These are phyloP conservation scores for Capronia americana DNA, from an alignment of 2,329 filamentous ascomycete species.

Conservation along the genomic window DNA sequence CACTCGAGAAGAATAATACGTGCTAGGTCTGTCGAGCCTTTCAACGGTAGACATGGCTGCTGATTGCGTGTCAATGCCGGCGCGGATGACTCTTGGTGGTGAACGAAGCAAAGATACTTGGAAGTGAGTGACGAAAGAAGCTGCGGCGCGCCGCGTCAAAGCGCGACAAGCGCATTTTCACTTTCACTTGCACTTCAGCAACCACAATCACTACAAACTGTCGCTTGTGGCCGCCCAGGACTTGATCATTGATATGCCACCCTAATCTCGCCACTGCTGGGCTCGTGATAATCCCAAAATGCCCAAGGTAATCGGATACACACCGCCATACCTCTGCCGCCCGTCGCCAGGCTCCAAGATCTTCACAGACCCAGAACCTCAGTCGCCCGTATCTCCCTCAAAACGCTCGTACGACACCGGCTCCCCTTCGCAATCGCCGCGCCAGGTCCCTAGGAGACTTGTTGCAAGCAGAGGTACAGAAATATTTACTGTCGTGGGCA, in stretches of 20 bases:
- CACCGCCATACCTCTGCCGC: slow-evolving; percentile 83
- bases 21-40: slow-evolving; percentile 89
- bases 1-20: slow-evolving; percentile 87
- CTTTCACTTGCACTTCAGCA: slow-evolving; percentile 4
- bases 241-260: background rate
- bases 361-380: slow-evolving; percentile 65
- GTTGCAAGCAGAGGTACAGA: slow-evolving; percentile 85
- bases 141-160: slow-evolving; percentile 17
- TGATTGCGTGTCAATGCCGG: slow-evolving; percentile 1
- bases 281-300: slow-evolving; percentile 58
- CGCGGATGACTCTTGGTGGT: slow-evolving; percentile 2
- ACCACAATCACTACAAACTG: background rate
- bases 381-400: slow-evolving; percentile 48
- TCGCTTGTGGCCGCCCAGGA: background rate
- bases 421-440: slow-evolving; percentile 39
- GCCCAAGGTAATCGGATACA: slow-evolving; percentile 85
- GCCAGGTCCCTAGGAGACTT: slow-evolving; percentile 59
- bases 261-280: background rate
- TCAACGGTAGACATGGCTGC: slow-evolving; percentile 74
- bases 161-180: slow-evolving; percentile 14
- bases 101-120: background rate
- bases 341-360: slow-evolving; percentile 78
- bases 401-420: slow-evolving; percentile 45
- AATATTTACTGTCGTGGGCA: slow-evolving; percentile 85
- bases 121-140: slow-evolving; percentile 14